Evolutionary conservation across 2,329 filamentous ascomycete genomes (phyloP).

Genomic region (Talaromyces sp.): DNA sequence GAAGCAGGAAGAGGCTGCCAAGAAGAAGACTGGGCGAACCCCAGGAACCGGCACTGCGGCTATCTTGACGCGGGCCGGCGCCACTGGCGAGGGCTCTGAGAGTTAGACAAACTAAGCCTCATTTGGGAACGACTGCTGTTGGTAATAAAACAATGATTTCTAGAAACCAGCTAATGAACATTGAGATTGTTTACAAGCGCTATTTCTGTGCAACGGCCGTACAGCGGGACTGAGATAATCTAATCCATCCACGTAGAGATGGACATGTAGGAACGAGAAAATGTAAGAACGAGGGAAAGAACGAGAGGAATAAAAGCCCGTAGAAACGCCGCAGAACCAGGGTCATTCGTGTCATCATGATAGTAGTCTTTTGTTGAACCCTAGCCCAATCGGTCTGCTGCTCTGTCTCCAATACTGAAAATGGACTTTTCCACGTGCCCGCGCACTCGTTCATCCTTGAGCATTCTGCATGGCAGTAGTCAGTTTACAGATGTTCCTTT

Average conservation of each 20-base stretch:
- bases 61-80: conserved; percentile 61
- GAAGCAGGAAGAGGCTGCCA: conserved; percentile 97
- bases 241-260: not conserved
- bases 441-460: conserved; percentile 79
- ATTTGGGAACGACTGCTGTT: conserved; percentile 3
- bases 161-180: not conserved
- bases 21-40: conserved; percentile 75
- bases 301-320: not conserved
- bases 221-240: not conserved
- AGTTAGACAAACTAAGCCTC: conserved; percentile 14
- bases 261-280: not conserved
- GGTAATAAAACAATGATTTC: conserved; percentile 12
- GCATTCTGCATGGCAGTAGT: conserved; percentile 56
- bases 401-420: conserved; percentile 66
- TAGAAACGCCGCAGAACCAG: conserved; percentile 12
- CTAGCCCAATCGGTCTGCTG: conserved; percentile 70
- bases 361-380: not conserved
- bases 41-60: conserved; percentile 50
- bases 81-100: conserved; percentile 30
- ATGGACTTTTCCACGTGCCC: conserved; percentile 57
- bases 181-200: conserved; percentile 16
- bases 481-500: not conserved
- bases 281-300: conserved; percentile 2
- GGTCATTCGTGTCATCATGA: conserved; percentile 21
- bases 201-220: not conserved